Base-by-base conservation (phyloP, 202 grass and related monocot genomes). In the Setaria viridis region DNA sequence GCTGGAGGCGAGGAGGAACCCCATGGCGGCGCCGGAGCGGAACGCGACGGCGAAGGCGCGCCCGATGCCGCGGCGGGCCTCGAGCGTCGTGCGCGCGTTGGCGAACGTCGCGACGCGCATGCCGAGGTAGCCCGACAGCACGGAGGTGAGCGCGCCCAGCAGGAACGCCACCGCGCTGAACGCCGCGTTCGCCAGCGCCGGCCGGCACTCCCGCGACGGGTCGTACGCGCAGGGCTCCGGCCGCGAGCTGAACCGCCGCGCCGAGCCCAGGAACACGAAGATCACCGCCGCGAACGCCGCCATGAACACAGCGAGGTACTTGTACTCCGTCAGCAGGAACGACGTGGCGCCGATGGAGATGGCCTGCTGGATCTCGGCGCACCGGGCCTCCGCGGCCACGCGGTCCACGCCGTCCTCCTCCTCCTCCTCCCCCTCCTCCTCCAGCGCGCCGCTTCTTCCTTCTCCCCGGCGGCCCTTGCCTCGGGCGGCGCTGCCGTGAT, bases 31-130 rank as follows among this genome's bases (percentile, higher is more conserved):
- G 72, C 92, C 92, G 0, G 92, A 89, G 0, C 92, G 72, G 74
- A 94, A 94, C n/a, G 92, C 92, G 11, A 83, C 79, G 37, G 67
- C 82, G 76, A 97, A 97, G 10, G 90, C 94, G 1, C 70, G 32
- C 20, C 85, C 89, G 3, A 94, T 75, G 29, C 87, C 91, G 19
- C 77, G 87, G 19, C 89, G 89, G 0, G 94, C 94, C 86, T 94
- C 88, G 37, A 97, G 75, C 12, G 91, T 84, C 64, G 90, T 83
- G 14, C 94, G 84, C 73, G 91, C 94, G 72, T 94, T 94, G 4
- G 94, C 91, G 85, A 87, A 97, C 47, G 94, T 97, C 0, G 89
- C 94, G 0, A 94, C 75, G 34, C 89, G 89, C 92, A 94, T 97
- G 19, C 92, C 94, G 1, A 94, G 86, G 79, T 91, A 97, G 5